A percentile compares a stretch with the other conserved stretches of the same genome.
Conservation (phyloP, 106 monocot genomes). For the Dendrobium officinale region DNA sequence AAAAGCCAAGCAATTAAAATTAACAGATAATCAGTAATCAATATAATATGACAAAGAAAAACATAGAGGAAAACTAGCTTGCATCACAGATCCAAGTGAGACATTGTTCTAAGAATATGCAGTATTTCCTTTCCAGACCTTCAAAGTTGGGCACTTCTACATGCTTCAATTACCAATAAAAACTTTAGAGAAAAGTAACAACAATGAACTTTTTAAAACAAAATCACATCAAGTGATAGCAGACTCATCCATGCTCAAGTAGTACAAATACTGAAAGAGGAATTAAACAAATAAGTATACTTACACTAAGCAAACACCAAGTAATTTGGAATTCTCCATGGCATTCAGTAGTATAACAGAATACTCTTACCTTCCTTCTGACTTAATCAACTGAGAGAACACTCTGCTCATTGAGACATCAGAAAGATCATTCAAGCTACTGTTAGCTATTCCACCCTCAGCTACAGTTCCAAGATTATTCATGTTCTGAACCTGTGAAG, state of each 20-base stretch:
- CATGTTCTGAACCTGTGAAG: constrained; percentile 25
- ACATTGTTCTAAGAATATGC: neutral
- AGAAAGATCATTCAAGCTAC: constrained; percentile 24
- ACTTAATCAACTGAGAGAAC: constrained; percentile 76
- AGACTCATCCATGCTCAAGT: neutral
- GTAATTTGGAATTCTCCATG: neutral
- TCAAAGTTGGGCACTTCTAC: neutral
- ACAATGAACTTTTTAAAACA: neutral
- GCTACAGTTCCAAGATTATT: neutral
- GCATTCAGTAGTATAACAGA: neutral
- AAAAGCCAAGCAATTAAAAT: too few species aligned
- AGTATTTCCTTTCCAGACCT: neutral
- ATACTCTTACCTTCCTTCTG: constrained; percentile 54
- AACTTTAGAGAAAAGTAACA: neutral
- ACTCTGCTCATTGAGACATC: constrained; percentile 72
- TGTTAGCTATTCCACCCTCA: neutral
- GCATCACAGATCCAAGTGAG: neutral
- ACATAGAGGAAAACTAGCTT: too few species aligned
- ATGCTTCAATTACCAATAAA: neutral
- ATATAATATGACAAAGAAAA: too few species aligned
- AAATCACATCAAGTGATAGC: neutral
- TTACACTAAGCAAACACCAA: constrained; percentile 1
- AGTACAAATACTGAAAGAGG: neutral
- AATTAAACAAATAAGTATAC: constrained; percentile 2
- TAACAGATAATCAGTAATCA: too few species aligned